phyloP scores from a whole-genome alignment of 1,284 basidiomycete species.

The Pseudozyma thailandica region DNA sequence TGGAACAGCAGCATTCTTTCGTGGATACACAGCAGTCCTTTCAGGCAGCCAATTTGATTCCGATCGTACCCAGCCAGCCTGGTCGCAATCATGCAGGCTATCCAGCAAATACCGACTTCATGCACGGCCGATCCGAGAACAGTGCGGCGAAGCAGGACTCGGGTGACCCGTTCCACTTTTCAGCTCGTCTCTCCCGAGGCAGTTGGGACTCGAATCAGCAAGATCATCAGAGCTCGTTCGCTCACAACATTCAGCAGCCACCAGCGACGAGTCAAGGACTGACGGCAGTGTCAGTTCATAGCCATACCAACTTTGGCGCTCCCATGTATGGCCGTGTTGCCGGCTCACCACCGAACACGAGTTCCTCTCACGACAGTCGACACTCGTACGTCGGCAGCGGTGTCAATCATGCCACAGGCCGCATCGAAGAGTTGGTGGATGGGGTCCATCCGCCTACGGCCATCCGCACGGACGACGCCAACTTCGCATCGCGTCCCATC shows the following conservation, averaged over 20 bases:
- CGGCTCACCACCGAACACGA: slow-evolving; percentile 40
- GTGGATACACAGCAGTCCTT: slow-evolving; percentile 14
- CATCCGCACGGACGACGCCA: slow-evolving; percentile 15
- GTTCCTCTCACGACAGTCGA: slow-evolving; percentile 42
- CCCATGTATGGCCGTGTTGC: slow-evolving; percentile 17
- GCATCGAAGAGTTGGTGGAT: slow-evolving; percentile 27
- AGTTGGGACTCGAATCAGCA: slow-evolving; percentile 52
- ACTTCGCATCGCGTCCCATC: slow-evolving; percentile 28
- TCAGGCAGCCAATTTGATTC: slow-evolving; percentile 16
- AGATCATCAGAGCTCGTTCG: slow-evolving; percentile 10
- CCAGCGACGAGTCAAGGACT: slow-evolving; percentile 47
- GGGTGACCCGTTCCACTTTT: slow-evolving; percentile 38
- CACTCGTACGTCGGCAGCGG: slow-evolving; percentile 24
- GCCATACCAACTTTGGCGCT: slow-evolving; percentile 25
- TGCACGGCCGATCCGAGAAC: slow-evolving; percentile 17
- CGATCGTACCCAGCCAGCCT: slow-evolving; percentile 37
- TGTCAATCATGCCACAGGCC: slow-evolving; percentile 3
- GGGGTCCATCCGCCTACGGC: slow-evolving; percentile 19
- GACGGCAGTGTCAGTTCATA: slow-evolving; percentile 25
- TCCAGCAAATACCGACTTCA: slow-evolving; percentile 1
- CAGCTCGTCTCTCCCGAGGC: slow-evolving; percentile 22
- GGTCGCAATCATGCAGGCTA: slow-evolving; percentile 15
- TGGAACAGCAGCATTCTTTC: slow-evolving; percentile 11
- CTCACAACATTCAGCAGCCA: slow-evolving; percentile 34
- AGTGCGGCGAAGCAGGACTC: slow-evolving; percentile 26